These are phyloP conservation scores for Bondarzewia mesenterica DNA, from an alignment of 1,284 basidiomycete species.

Conservation along the genomic window DNA sequence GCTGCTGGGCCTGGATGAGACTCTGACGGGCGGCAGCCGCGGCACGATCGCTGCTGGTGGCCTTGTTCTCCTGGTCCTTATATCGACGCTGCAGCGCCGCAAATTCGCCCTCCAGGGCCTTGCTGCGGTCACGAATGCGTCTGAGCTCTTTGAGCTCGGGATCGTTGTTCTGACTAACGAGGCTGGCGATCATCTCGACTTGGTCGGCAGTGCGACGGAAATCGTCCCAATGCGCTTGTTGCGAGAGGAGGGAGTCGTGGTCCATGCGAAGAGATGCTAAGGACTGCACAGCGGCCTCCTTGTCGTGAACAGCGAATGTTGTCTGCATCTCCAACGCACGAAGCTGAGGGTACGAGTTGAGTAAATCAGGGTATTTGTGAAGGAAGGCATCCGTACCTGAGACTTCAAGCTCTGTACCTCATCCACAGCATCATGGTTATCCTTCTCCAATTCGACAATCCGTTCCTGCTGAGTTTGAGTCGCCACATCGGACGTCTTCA, in stretches of 20 bases:
- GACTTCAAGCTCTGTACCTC: constrained; percentile 50
- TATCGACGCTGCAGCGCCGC: constrained; percentile 57
- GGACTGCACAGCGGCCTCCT: constrained; percentile 44
- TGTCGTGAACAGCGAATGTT: constrained; percentile 49
- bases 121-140: constrained; percentile 54
- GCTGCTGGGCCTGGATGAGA: constrained; percentile 65
- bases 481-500: constrained; percentile 63
- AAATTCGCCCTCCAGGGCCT: constrained; percentile 60
- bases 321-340: constrained; percentile 52
- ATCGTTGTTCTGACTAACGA: constrained; percentile 56
- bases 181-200: constrained; percentile 52
- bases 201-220: constrained; percentile 60
- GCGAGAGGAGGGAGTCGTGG: constrained; percentile 46
- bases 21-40: constrained; percentile 51
- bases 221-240: constrained; percentile 66
- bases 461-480: constrained; percentile 50
- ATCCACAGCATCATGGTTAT: constrained; percentile 37
- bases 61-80: constrained; percentile 62
- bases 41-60: constrained; percentile 51
- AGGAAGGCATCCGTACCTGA: constrained; percentile 38
- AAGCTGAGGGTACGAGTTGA: too few relatives aligned
- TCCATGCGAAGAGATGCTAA: constrained; percentile 48
- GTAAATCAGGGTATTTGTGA: background rate
- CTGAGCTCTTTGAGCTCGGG: constrained; percentile 66
- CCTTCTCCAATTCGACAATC: constrained; percentile 53